A percentile compares a stretch with the other conserved stretches of the same genome.
These are phyloP conservation scores for Pulveroboletus ravenelii DNA, from an alignment of 768 basidiomycete species.

Conservation along the genomic window DNA sequence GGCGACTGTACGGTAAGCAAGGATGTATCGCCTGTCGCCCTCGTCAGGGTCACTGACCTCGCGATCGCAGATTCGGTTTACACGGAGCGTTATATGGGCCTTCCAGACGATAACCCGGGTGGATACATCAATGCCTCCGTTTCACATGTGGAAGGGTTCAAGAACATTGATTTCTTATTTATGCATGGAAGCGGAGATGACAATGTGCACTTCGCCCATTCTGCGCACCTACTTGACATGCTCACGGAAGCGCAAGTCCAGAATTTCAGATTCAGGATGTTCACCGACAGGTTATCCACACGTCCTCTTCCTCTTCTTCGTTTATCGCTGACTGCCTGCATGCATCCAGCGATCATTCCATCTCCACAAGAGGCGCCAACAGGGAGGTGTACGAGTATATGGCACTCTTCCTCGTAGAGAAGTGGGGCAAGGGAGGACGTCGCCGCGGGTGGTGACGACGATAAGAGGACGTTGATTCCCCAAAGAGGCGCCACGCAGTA, in stretches of 20 bases:
- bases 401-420: slow-evolving; percentile 79
- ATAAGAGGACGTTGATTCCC: too few species aligned
- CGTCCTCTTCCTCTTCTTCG: neutral
- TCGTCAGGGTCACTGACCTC: neutral
- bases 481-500: neutral
- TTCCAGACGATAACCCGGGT: slow-evolving; percentile 68
- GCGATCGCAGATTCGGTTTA: slow-evolving; percentile 76
- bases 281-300: slow-evolving; percentile 79
- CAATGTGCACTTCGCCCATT: slow-evolving; percentile 93
- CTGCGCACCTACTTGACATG: slow-evolving; percentile 90
- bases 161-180: slow-evolving; percentile 72
- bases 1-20: slow-evolving; percentile 68
- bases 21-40: neutral
- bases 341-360: slow-evolving; percentile 78
- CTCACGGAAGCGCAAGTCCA: slow-evolving; percentile 73
- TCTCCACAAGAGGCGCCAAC: slow-evolving; percentile 68
- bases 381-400: slow-evolving; percentile 86
- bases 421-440: slow-evolving; percentile 84
- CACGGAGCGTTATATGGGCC: slow-evolving; percentile 95
- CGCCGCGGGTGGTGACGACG: slow-evolving; percentile 51
- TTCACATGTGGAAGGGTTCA: slow-evolving; percentile 83
- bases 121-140: slow-evolving; percentile 93
- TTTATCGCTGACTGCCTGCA: slow-evolving; percentile 7
- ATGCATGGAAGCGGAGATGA: slow-evolving; percentile 95
- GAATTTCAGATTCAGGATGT: slow-evolving; percentile 87